Base-by-base conservation (phyloP, 306 rosid species). In the Myrica gale region DNA sequence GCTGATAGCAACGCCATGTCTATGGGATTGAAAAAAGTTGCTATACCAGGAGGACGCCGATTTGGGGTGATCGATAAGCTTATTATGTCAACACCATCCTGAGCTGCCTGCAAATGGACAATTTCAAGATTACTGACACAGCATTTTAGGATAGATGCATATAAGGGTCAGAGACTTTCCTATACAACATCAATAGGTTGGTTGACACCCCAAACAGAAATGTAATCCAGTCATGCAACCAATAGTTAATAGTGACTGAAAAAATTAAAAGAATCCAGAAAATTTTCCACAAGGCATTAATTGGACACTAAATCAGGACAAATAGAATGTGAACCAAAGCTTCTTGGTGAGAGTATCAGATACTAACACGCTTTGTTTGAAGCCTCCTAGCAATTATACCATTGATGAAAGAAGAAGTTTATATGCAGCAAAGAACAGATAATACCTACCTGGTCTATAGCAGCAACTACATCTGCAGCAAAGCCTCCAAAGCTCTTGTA, bases 401-500 rank as follows among this genome's bases (percentile, higher is more conserved):
- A 54, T 66, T 73, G 57, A 17, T 69, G 65, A 45, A 65, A 26
- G 74, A 57, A 80, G 45, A 73, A 70, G 17, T 71, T 53, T 15
- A 55, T 61, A 80, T 66, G 39, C 61, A 76, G 5, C 69, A 56
- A 72, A 70, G 69, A 46, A 79, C 58, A 53, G 26, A 45, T n/a
- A 16, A 71, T 23, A 43, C 79, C 56, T 66, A 96, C 99, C 96
- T 96, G 98, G 83, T 96, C 99, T 74, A 96, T 87, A 62, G 98
- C 99, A 72, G 99, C 97, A 72, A 96, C 99, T 72, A 96, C 99
- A 86, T 96, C 99, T 60, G 99, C 98, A 74, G 98, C 99, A 83
- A 96, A 92, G 71, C 99, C 99, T 78, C 99, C 99, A 82, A 96
- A 96, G 75, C 97, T 86, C 87, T 89, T 90, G 89, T 96, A 96